Evolutionary conservation across 805 yeast species (phyloP), one percentile per base, ranked within the genome.

Genomic region (Lipomyces yamadae): DNA sequence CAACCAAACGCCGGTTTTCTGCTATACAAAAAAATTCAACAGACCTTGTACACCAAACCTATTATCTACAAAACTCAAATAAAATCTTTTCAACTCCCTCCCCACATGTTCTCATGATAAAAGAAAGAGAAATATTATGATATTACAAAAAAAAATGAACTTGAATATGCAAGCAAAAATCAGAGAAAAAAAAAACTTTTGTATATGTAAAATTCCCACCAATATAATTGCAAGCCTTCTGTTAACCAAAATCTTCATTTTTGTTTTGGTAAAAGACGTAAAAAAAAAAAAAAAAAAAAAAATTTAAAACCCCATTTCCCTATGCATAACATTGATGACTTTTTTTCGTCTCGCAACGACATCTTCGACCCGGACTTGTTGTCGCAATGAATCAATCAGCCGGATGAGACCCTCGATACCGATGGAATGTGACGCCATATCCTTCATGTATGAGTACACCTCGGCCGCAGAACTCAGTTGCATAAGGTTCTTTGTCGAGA

Each of bases 361-460:
- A 13, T 75, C 77, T 29, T 65, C 69, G 55, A 66, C 64, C 32
- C 67, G 66, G 13, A 76, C 70, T 30, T 58, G 60, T 29, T 67
- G 61, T 35, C 68, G 66, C 42, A 69, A 62, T 34, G 72, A 69
- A 32, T 75, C 75, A 15, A 70, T 73, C n/a, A 69, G 61, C 39
- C 71, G 69, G 62, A 76, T 71, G 11, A 76, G 63, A 6, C 71
- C 68, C 39, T 75, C 78, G 32, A 75, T 72, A 29, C 69, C 59
- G 56, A 77, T 58, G n/a, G 74, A 73, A 35, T 74, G 76, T 32
- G 70, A 61, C 24, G 67, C 63, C 66, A 77, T 63, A 60, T 76
- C 74, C 56, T 76, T 76, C 75, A 77, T 74, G 61, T 72, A 72
- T 10, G 72, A 62, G 63, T 77, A 77, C 4, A 76, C 72, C 54